These are phyloP conservation scores for Striga hermonthica DNA, from an alignment of 305 asterid genomes.

Conservation along the genomic window DNA sequence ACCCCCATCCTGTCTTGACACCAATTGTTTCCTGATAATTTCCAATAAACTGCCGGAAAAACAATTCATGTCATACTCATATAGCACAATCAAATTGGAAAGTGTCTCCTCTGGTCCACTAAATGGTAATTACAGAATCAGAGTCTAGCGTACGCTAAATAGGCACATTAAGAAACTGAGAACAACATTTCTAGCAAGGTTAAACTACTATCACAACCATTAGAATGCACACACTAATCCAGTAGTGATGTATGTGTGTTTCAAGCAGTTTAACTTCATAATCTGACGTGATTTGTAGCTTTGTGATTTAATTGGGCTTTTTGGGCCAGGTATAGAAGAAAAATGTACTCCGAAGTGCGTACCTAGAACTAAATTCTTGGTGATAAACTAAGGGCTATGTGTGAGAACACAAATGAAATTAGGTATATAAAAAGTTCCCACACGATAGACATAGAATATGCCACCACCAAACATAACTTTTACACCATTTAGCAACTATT, in stretches of 20 bases:
- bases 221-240: too few species aligned
- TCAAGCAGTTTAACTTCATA: too few species aligned
- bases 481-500: background rate
- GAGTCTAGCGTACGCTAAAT: background rate
- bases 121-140: conserved; percentile 10
- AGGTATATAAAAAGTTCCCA: background rate
- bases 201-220: too few species aligned
- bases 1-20: conserved; percentile 85
- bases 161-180: background rate
- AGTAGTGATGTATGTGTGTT: too few species aligned
- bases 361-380: too few species aligned
- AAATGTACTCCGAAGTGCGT: too few species aligned
- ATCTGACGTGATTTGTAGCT: too few species aligned
- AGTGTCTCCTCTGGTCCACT: background rate
- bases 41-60: conserved; percentile 70
- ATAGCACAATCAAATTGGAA: conserved; percentile 2
- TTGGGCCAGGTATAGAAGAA: too few species aligned
- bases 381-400: too few species aligned
- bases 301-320: too few species aligned
- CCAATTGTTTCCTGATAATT: conserved; percentile 87
- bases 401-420: background rate
- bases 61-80: conserved; percentile 36
- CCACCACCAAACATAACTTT: background rate
- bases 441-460: background rate
- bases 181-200: background rate